phyloP scores from a whole-genome alignment of 768 basidiomycete species.

The Collybia sordida region DNA sequence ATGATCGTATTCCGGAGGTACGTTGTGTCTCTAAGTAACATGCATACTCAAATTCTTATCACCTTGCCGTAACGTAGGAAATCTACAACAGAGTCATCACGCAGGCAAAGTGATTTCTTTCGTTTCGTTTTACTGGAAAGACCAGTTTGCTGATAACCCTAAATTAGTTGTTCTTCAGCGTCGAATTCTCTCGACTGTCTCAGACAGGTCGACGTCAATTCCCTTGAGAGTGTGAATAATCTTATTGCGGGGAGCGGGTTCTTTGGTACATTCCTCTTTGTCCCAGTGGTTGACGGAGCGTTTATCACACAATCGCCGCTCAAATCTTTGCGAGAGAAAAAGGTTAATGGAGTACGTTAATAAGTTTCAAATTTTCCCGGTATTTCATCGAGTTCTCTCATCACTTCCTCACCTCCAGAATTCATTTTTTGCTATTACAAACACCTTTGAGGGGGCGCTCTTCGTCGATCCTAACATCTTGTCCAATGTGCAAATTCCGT shows the following conservation, averaged over 20 bases:
- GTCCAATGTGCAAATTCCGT: slow-evolving; percentile 20
- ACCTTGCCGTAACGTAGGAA: slow-evolving; percentile 18
- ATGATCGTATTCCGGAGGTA: slow-evolving; percentile 40
- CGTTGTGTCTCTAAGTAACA: not conserved
- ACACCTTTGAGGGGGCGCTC: slow-evolving; percentile 33
- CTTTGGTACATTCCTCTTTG: slow-evolving; percentile 36
- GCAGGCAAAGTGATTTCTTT: slow-evolving; percentile 30
- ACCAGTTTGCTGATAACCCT: not conserved
- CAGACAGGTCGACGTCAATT: slow-evolving; percentile 27
- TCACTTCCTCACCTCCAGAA: too few relatives aligned
- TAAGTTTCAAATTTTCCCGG: not conserved
- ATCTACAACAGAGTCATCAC: slow-evolving; percentile 32
- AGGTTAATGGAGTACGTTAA: slow-evolving; percentile 41
- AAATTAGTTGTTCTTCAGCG: slow-evolving; percentile 34
- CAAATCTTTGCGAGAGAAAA: slow-evolving; percentile 31
- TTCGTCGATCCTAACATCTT: slow-evolving; percentile 35
- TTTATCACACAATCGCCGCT: slow-evolving; percentile 44
- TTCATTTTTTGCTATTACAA: slow-evolving; percentile 34
- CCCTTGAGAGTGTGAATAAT: slow-evolving; percentile 31
- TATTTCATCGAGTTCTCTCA: too few relatives aligned
- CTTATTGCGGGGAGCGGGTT: slow-evolving; percentile 30
- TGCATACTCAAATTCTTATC: not conserved
- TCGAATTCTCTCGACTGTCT: slow-evolving; percentile 39
- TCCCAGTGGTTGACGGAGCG: slow-evolving; percentile 46
- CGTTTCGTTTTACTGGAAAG: not conserved